These are phyloP conservation scores for Claviceps quebecensis DNA, from an alignment of 2,329 filamentous ascomycete species.

Conservation along the genomic window DNA sequence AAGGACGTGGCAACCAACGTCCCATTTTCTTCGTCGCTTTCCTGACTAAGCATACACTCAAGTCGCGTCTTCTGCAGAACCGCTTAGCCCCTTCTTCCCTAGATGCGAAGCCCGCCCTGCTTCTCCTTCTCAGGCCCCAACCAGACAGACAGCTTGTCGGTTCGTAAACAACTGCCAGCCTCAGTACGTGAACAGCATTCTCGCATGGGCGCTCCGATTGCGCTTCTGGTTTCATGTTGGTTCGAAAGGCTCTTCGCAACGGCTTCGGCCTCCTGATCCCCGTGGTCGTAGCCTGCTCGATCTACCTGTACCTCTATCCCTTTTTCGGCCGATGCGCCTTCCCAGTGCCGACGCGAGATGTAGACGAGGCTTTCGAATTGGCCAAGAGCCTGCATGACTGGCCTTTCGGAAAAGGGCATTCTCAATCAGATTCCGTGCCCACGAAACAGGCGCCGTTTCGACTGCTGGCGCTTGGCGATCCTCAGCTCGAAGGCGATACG, in stretches of 20 bases:
- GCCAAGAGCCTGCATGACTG: conserved; percentile 27
- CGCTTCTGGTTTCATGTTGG: conserved; percentile 35
- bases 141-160: background rate
- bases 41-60: background rate
- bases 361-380: conserved; percentile 19
- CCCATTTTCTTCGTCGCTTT: background rate
- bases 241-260: conserved; percentile 40
- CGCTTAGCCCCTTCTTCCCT: background rate
- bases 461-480: conserved; percentile 77
- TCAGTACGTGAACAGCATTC: background rate
- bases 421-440: conserved; percentile 10
- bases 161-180: background rate
- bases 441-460: conserved; percentile 56
- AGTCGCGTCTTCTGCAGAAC: background rate
- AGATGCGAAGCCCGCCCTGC: background rate
- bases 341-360: conserved; percentile 36
- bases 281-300: conserved; percentile 52
- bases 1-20: too few relatives aligned
- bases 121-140: background rate
- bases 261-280: conserved; percentile 40
- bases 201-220: conserved; percentile 5
- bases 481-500: conserved; percentile 84
- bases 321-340: conserved; percentile 70
- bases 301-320: conserved; percentile 82
- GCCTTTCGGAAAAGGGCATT: conserved; percentile 16